phyloP scores from a whole-genome alignment of 257 asterid genomes.

The Solanum pinnatisectum region DNA sequence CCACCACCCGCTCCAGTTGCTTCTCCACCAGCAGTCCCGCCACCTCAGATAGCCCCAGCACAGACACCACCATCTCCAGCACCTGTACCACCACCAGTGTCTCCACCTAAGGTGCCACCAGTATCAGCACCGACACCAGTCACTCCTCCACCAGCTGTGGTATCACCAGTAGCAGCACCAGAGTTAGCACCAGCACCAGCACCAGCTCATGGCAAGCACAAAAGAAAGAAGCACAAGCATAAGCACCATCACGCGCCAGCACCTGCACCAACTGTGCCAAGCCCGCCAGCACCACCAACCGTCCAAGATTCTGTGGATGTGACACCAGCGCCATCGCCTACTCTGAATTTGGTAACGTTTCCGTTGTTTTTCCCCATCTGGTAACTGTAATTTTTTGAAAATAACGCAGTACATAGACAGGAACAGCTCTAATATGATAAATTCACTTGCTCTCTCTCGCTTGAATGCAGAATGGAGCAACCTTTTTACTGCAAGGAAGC shows the following conservation, averaged over 20 bases:
- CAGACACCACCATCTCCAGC: slow-evolving; percentile 34
- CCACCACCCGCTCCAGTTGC: slow-evolving; percentile 17
- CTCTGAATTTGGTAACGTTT: slow-evolving; percentile 51
- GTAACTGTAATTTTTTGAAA: background rate
- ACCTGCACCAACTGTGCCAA: slow-evolving; percentile 64
- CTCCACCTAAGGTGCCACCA: slow-evolving; percentile 35
- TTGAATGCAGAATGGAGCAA: slow-evolving; percentile 54
- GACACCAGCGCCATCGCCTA: slow-evolving; percentile 86
- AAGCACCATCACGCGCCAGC: slow-evolving; percentile 74
- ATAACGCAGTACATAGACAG: background rate
- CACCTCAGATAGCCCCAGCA: slow-evolving; percentile 26
- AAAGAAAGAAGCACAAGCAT: slow-evolving; percentile 24
- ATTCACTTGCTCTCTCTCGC: slow-evolving; percentile 7
- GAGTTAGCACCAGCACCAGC: slow-evolving; percentile 47
- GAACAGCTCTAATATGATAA: background rate
- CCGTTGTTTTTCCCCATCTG: background rate
- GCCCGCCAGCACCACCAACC: slow-evolving; percentile 98
- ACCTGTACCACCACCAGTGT: slow-evolving; percentile 50
- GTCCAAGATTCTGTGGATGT: slow-evolving; percentile 42
- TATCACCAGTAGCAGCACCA: slow-evolving; percentile 46
- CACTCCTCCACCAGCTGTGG: slow-evolving; percentile 33
- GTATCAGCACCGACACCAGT: slow-evolving; percentile 39
- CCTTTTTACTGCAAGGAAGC: slow-evolving; percentile 43
- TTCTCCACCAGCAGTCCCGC: slow-evolving; percentile 27
- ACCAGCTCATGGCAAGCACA: slow-evolving; percentile 36